phyloP scores from a whole-genome alignment of 345 rosid species.

The Salix purpurea region DNA sequence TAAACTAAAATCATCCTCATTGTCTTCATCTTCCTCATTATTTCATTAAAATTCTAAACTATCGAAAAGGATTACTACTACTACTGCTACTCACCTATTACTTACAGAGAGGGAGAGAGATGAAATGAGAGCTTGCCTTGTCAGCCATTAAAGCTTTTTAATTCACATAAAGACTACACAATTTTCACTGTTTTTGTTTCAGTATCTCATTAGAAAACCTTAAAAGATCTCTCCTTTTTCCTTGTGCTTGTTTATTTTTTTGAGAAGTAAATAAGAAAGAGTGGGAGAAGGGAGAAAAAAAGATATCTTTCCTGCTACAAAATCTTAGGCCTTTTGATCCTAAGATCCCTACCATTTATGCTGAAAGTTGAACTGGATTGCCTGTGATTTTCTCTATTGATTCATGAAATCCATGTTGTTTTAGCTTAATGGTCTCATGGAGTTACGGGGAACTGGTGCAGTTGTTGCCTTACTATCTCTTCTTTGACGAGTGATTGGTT shows the following conservation, averaged over 20 bases:
- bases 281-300: background rate
- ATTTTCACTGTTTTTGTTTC: background rate
- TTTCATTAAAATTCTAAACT: too few species aligned
- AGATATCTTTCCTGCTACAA: conserved; percentile 7
- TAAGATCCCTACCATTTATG: conserved; percentile 27
- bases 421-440: conserved; percentile 19
- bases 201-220: conserved; percentile 13
- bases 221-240: conserved; percentile 4
- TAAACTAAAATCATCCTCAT: too few species aligned
- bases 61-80: too few species aligned
- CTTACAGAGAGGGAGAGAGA: background rate
- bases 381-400: conserved; percentile 10
- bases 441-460: conserved; percentile 26
- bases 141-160: conserved; percentile 34
- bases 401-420: conserved; percentile 26
- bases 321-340: conserved; percentile 20
- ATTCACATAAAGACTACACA: conserved; percentile 20
- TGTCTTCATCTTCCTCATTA: too few species aligned
- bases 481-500: conserved; percentile 26
- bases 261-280: background rate
- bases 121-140: conserved; percentile 39
- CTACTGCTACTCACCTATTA: background rate
- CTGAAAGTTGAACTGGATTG: conserved; percentile 24
- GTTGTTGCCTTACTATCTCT: conserved; percentile 27
- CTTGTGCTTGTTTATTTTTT: conserved; percentile 3